Evolutionary conservation across 331 rosid species (phyloP).

Genomic region (Rhamnella rubrinervis): DNA sequence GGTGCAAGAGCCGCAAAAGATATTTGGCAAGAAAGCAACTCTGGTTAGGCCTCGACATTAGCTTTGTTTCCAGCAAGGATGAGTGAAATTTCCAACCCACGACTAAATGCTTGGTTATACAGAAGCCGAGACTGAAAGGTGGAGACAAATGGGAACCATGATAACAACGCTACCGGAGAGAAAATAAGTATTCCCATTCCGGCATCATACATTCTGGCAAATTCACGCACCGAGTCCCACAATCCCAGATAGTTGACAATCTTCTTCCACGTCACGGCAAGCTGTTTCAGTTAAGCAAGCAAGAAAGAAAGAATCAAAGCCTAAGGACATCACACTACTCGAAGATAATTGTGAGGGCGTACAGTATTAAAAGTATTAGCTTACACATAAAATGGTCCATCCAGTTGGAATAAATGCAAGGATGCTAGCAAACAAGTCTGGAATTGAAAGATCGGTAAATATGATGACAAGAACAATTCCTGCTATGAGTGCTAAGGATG

Average conservation of each 20-base stretch:
- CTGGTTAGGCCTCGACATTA: slow-evolving; percentile 55
- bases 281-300: slow-evolving; percentile 37
- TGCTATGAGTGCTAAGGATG: slow-evolving; percentile 59
- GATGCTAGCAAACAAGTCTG: slow-evolving; percentile 82
- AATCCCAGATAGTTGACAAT: slow-evolving; percentile 59
- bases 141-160: slow-evolving; percentile 97
- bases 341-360: background rate
- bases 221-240: slow-evolving; percentile 95
- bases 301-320: slow-evolving; percentile 8
- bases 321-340: background rate
- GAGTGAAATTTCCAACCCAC: slow-evolving; percentile 93
- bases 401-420: slow-evolving; percentile 89
- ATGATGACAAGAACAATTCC: slow-evolving; percentile 63
- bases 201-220: slow-evolving; percentile 92
- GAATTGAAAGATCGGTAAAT: slow-evolving; percentile 56
- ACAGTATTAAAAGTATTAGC: slow-evolving; percentile 20
- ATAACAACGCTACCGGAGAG: slow-evolving; percentile 64
- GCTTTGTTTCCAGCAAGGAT: slow-evolving; percentile 98
- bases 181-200: slow-evolving; percentile 90
- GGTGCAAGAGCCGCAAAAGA: background rate
- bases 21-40: background rate
- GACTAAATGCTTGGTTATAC: slow-evolving; percentile 96
- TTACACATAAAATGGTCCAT: slow-evolving; percentile 85
- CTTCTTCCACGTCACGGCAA: slow-evolving; percentile 84
- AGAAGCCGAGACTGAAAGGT: slow-evolving; percentile 98